phyloP scores from a whole-genome alignment of 768 basidiomycete species.

The Boletus eberwhitei region DNA sequence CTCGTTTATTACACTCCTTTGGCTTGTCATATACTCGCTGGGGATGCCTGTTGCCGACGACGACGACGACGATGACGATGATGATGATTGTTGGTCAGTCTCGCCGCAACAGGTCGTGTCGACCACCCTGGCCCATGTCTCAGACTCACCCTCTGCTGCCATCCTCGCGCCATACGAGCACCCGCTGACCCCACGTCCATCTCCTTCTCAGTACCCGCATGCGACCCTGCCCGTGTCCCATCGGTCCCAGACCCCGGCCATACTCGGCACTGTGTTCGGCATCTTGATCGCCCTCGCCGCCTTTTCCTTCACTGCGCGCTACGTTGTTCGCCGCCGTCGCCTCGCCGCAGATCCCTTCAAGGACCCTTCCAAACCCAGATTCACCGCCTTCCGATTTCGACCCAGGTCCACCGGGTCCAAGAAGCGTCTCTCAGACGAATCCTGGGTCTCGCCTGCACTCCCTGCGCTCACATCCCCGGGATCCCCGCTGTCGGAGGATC shows the following conservation, averaged over 20 bases:
- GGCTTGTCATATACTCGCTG: neutral
- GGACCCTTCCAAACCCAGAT: slow-evolving; percentile 6
- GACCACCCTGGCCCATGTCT: neutral
- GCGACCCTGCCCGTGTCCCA: slow-evolving; percentile 7
- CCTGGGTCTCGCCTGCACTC: slow-evolving; percentile 22
- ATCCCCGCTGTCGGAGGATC: slow-evolving; percentile 9
- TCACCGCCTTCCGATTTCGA: slow-evolving; percentile 1
- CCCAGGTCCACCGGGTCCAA: neutral
- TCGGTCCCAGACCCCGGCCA: slow-evolving; percentile 5
- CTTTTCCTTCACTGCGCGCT: slow-evolving; percentile 1
- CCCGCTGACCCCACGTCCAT: slow-evolving; percentile 8
- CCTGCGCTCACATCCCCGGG: slow-evolving; percentile 4
- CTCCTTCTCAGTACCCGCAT: slow-evolving; percentile 7
- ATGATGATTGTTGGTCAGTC: neutral
- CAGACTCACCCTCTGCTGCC: neutral
- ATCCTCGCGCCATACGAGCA: slow-evolving; percentile 15
- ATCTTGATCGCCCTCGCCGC: slow-evolving; percentile 12
- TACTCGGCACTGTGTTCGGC: slow-evolving; percentile 18
- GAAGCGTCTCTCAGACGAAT: slow-evolving; percentile 27
- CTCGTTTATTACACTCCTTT: slow-evolving; percentile 22
- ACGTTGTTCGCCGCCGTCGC: slow-evolving; percentile 14
- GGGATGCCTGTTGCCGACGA: slow-evolving; percentile 11
- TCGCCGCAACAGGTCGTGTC: neutral
- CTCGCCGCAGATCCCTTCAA: slow-evolving; percentile 6
- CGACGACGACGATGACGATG: slow-evolving; percentile 4